Evolutionary conservation across 164 flowering plant species (phyloP).

Genomic region (Cinnamomum micranthum): DNA sequence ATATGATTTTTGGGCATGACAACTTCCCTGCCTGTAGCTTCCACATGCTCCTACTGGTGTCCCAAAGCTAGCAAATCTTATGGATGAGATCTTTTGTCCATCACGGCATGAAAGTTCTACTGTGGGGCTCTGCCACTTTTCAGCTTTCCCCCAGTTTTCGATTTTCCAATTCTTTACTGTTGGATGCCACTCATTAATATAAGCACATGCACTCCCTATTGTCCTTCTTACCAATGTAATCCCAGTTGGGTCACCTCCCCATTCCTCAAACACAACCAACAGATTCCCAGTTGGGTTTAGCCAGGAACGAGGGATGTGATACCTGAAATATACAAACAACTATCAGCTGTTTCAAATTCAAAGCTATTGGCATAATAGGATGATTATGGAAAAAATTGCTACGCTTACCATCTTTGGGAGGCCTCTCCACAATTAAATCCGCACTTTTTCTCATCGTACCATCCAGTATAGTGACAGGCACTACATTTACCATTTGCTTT

Average conservation of each 20-base stretch:
- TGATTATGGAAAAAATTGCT: neutral
- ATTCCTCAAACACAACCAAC: constrained; percentile 76
- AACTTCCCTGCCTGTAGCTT: constrained; percentile 71
- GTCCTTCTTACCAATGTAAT: constrained; percentile 67
- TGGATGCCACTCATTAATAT: constrained; percentile 90
- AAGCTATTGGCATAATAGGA: neutral
- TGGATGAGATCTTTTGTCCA: constrained; percentile 78
- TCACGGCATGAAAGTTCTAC: constrained; percentile 74
- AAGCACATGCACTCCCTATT: constrained; percentile 73
- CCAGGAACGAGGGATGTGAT: constrained; percentile 82
- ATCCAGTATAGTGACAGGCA: neutral
- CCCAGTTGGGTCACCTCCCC: constrained; percentile 68
- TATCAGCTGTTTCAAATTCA: neutral
- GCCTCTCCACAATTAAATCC: neutral
- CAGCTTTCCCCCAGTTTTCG: constrained; percentile 65
- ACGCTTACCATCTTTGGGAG: neutral
- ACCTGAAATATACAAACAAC: constrained; percentile 41
- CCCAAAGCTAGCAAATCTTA: constrained; percentile 96
- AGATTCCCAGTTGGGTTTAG: constrained; percentile 63
- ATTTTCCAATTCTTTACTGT: constrained; percentile 48
- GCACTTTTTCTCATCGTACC: neutral
- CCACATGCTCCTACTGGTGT: constrained; percentile 91
- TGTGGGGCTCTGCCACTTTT: constrained; percentile 69
- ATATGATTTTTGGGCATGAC: constrained; percentile 83
- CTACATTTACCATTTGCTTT: neutral